These are phyloP conservation scores for Buxus sempervirens DNA, from an alignment of 164 flowering plant genomes.

Conservation along the genomic window DNA sequence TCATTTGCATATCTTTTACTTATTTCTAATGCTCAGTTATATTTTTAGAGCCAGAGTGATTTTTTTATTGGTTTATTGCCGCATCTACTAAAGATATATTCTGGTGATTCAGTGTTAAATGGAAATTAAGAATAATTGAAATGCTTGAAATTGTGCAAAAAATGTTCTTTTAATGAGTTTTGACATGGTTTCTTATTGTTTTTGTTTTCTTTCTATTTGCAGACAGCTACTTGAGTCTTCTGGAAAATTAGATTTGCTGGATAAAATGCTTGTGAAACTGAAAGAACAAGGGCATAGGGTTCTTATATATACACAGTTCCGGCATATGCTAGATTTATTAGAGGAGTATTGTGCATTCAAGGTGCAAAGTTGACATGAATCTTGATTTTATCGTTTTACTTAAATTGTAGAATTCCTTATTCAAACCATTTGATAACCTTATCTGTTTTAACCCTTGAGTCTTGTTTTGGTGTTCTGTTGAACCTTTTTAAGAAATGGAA, in stretches of 20 bases:
- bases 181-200: not conserved
- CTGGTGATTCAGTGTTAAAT: not conserved
- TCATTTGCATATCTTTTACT: no score
- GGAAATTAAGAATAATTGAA: not conserved
- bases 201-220: conserved; percentile 20
- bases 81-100: not conserved
- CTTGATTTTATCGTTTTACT: not conserved
- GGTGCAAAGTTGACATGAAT: conserved; percentile 31
- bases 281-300: conserved; percentile 97
- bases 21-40: not conserved
- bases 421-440: not conserved
- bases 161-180: not conserved
- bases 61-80: not conserved
- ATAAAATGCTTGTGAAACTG: conserved; percentile 88
- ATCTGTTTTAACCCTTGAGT: not conserved
- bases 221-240: conserved; percentile 87
- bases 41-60: not conserved
- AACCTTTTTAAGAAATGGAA: conserved; percentile 62
- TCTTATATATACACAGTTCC: conserved; percentile 88
- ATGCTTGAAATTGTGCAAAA: not conserved
- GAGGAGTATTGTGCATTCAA: conserved; percentile 76
- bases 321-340: conserved; percentile 86
- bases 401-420: not conserved
- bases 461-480: conserved; percentile 2
- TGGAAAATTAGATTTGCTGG: conserved; percentile 81